phyloP scores from a whole-genome alignment of 2,329 filamentous ascomycete species.

The Colletotrichum musae region DNA sequence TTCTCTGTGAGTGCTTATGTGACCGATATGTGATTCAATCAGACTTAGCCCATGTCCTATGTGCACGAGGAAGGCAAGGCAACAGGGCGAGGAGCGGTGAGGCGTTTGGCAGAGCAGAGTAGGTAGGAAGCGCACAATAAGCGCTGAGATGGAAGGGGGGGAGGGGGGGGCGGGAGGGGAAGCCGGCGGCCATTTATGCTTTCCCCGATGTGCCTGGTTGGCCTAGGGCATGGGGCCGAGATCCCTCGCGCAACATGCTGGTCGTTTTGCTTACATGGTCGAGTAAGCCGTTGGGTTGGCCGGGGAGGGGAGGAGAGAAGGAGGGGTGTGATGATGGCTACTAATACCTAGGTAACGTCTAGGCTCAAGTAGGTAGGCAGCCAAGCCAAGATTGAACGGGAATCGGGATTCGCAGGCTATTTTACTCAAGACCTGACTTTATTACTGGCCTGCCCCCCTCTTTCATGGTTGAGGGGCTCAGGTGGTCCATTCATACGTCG shows the following conservation, averaged over 20 bases:
- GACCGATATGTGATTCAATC: too few relatives aligned
- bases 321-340: too few relatives aligned
- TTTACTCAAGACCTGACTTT: neutral
- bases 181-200: slow-evolving; percentile 30
- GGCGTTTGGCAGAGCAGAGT: neutral
- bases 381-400: too few relatives aligned
- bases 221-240: slow-evolving; percentile 31
- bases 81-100: neutral
- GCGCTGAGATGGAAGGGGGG: neutral
- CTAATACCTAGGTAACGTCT: too few relatives aligned
- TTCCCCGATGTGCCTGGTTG: slow-evolving; percentile 1
- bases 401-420: too few relatives aligned
- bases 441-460: slow-evolving; percentile 6
- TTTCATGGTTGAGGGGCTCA: neutral
- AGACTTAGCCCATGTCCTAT: too few relatives aligned
- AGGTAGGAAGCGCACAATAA: neutral
- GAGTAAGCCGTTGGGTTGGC: slow-evolving; percentile 11
- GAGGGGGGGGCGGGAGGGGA: slow-evolving; percentile 15
- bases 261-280: slow-evolving; percentile 26
- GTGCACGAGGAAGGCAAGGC: too few relatives aligned
- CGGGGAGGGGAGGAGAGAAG: neutral
- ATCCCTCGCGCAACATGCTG: slow-evolving; percentile 20
- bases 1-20: neutral
- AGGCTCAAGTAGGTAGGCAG: too few relatives aligned
- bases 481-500: slow-evolving; percentile 19